phyloP scores from a whole-genome alignment of 2,329 filamentous ascomycete genomes.

The Fusarium equiseti region DNA sequence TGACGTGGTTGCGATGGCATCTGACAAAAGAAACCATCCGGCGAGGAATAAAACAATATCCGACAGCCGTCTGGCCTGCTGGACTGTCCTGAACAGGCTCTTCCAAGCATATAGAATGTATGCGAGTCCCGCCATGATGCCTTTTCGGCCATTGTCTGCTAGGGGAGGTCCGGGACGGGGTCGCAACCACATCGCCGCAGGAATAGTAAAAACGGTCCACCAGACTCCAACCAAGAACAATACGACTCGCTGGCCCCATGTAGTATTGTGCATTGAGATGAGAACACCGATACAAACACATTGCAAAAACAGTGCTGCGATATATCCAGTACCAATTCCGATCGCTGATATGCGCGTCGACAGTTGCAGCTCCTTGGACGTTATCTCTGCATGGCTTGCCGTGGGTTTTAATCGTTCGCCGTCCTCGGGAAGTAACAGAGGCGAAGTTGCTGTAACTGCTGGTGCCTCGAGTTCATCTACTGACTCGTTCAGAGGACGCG shows the following conservation, averaged over 20 bases:
- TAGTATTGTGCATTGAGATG: conserved; percentile 78
- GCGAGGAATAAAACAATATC: conserved; percentile 84
- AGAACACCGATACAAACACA: conserved; percentile 83
- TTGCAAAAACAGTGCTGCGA: conserved; percentile 86
- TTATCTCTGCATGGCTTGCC: conserved; percentile 61
- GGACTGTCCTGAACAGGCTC: conserved; percentile 83
- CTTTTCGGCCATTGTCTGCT: conserved; percentile 56
- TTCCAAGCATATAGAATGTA: conserved; percentile 90
- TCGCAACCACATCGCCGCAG: conserved; percentile 87
- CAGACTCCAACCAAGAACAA: conserved; percentile 88
- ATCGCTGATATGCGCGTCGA: conserved; percentile 92
- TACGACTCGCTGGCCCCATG: conserved; percentile 87
- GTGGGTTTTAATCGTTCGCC: conserved; percentile 53
- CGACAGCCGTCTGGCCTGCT: conserved; percentile 76
- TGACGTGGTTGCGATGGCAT: conserved; percentile 93
- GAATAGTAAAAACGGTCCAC: conserved; percentile 94
- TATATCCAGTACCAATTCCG: conserved; percentile 94
- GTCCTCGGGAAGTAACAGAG: conserved; percentile 60
- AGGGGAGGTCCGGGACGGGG: conserved; percentile 89
- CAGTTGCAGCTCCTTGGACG: conserved; percentile 78
- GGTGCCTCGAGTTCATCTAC: conserved; percentile 47
- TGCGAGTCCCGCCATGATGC: conserved; percentile 65
- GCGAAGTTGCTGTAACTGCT: conserved; percentile 59
- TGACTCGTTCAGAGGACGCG: conserved; percentile 53
- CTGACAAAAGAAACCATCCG: conserved; percentile 94